Evolutionary conservation across 2,329 filamentous ascomycete genomes (phyloP), one percentile per base, ranked within the genome.

Genomic region (Aspergillus pseudoglaucus): DNA sequence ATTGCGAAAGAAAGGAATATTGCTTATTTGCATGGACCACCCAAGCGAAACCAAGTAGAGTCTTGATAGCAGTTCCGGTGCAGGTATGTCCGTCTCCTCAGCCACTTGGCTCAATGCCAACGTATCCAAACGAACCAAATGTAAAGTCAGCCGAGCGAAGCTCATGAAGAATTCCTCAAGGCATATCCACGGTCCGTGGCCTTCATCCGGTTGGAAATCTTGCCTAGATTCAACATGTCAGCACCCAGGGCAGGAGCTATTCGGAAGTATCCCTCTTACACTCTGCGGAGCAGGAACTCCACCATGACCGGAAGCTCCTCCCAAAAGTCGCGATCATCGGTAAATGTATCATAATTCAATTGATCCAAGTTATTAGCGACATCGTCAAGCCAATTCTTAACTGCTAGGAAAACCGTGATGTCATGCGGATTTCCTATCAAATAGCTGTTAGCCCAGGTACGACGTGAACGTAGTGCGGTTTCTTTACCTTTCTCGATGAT

Each of bases 311-410:
- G 73, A 7, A 76, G 44, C 12, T 68, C 62, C 27, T 70, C 65
- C 73, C 74, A 76, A 50, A 76, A 73, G 4, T 72, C 68, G 20
- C 59, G 59, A 32, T 75, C 66, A 9, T 72, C 65, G 7, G 60
- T 47, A 33, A 68, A 60, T 5, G 67, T 55, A 39, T 68, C 64
- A 17, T 61, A 54, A 0, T 65, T 61, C 4, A 74, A 50, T 17
- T 58, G 60, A 33, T 68, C 57, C 18, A 72, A 51, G 25, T 63
- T 56, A 17, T 58, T 50, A 7, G 59, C 56, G 45, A 70, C 72
- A 8, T 66, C 58, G 18, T 66, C 62, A 37, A 76, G 55, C 74
- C 74, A 77, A 14, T 62, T 53, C 46, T 70, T 72, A 10, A 75
- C 55, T 3, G 63, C 59, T 23, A 59, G 45, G 42, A 72, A 65